Conservation (phyloP, 306 rosid species). For the Comarum palustre region DNA sequence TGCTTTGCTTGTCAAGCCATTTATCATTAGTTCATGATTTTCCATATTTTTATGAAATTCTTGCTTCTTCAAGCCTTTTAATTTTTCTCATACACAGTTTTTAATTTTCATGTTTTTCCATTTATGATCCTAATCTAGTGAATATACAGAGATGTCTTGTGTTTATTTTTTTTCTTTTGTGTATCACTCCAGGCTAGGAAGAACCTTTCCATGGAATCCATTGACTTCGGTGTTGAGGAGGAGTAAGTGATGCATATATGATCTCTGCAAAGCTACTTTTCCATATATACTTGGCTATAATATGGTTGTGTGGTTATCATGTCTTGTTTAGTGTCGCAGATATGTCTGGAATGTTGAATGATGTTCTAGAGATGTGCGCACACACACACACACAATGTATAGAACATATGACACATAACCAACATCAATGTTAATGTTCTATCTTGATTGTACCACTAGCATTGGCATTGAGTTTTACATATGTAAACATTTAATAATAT, state of each 20-base stretch:
- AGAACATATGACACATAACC: not conserved
- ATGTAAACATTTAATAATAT: too few relatives aligned
- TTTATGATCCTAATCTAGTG: constrained; percentile 11
- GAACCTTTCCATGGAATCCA: constrained; percentile 90
- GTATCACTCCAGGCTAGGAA: constrained; percentile 68
- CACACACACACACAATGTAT: not conserved
- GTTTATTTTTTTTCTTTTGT: constrained; percentile 8
- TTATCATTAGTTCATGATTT: constrained; percentile 18
- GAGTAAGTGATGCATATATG: constrained; percentile 64
- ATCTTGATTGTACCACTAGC: not conserved
- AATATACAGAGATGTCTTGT: not conserved
- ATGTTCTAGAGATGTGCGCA: not conserved
- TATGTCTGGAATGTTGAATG: not conserved
- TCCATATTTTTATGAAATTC: constrained; percentile 15
- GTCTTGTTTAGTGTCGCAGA: constrained; percentile 4
- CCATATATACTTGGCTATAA: constrained; percentile 5
- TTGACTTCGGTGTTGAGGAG: constrained; percentile 51
- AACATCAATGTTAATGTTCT: not conserved
- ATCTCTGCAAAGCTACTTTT: constrained; percentile 20
- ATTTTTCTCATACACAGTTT: constrained; percentile 6
- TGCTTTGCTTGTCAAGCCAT: constrained; percentile 21
- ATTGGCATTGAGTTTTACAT: not conserved
- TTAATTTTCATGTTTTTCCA: not conserved
- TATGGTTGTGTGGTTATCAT: constrained; percentile 15
- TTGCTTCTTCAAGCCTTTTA: constrained; percentile 1